Evolutionary conservation across 768 basidiomycete species (phyloP), one percentile per base, ranked within the genome.

Genomic region (Boletus sensibilis): DNA sequence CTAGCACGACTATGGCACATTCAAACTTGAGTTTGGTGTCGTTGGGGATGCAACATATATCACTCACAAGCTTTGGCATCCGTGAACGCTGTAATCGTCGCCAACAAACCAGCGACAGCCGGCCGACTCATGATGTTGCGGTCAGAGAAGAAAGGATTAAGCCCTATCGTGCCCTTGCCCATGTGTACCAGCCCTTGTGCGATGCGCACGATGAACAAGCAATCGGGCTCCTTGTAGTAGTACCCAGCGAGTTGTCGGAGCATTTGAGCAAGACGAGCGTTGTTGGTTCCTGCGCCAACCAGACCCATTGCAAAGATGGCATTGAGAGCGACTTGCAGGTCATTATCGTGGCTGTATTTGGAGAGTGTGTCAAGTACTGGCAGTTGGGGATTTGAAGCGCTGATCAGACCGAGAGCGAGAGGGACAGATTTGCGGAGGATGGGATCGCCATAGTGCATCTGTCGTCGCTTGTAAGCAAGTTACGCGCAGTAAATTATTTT

Each of bases 371-470:
- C 97, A 61, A 99, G 86, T 60, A 99, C 89, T 38, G 89, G 82
- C 5, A 98, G 81, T 74, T 93, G 91, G 13, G 97, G 97, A 73
- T 98, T 98, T 37, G 97, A 99, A 34, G 94, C 85, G 72, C 88
- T 94, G 72, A 98, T 84, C 54, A 98, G 85, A 56, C 93, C 96
- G 49, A 99, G 88, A 16, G 96, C 97, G 18, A 99, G 86, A 20
- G 97, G 97, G 25, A 99, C 87, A 3, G 90, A 79, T 79, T 92
- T 92, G 33, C 97, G 88, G 64, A 98, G 92, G 62, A 85, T 76
- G 6, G 94, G 92, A 64, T 96, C 94, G 52, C 96, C 97, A 61
- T 98, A 98, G 70, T 95, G 94, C 97, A 99, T 99, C 95, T 97
- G 60, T n/a, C 35, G 14, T 46, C 4, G 40, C 42, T 41, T 21